Conservation (phyloP, 1,284 basidiomycete species). For the Trichosporon sp. region DNA sequence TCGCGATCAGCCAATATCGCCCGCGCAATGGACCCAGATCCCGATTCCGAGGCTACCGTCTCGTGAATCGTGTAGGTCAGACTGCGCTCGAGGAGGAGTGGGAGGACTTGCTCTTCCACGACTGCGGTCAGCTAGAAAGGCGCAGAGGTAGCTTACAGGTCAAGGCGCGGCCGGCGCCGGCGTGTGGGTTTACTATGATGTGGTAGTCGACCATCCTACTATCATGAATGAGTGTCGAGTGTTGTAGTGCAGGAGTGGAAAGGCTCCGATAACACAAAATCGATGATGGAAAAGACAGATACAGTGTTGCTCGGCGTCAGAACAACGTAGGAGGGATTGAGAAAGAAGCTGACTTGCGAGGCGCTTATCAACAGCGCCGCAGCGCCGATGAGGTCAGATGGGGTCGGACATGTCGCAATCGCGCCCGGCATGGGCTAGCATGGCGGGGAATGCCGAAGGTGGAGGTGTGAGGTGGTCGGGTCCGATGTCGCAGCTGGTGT, state of each 20-base stretch:
- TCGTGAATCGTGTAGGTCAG: constrained; percentile 46
- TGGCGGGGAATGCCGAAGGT: too few relatives aligned
- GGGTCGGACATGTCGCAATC: too few relatives aligned
- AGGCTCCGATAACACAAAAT: too few relatives aligned
- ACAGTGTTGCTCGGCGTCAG: too few relatives aligned
- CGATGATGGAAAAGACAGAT: too few relatives aligned
- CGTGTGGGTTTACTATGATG: constrained; percentile 36
- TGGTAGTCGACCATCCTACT: constrained; percentile 12
- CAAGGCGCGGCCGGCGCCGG: constrained; percentile 27
- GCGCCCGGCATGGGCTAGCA: too few relatives aligned
- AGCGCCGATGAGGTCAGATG: too few relatives aligned
- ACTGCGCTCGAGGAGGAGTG: constrained; percentile 54
- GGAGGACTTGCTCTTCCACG: constrained; percentile 59
- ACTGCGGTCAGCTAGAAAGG: constrained; percentile 35
- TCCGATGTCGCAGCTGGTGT: too few relatives aligned
- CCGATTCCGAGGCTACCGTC: constrained; percentile 58
- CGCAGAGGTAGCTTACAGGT: constrained; percentile 24
- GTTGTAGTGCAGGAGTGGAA: not conserved
- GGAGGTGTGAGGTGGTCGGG: too few relatives aligned
- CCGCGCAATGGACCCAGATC: constrained; percentile 53
- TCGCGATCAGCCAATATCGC: constrained; percentile 46
- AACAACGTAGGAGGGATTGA: too few relatives aligned
- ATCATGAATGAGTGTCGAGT: not conserved
- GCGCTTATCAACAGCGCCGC: too few relatives aligned
- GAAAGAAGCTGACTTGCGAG: too few relatives aligned